A percentile compares a stretch with the other conserved stretches of the same genome.
phyloP scores from a whole-genome alignment of 2,329 filamentous ascomycete genomes.

The Colletotrichum paranaense region DNA sequence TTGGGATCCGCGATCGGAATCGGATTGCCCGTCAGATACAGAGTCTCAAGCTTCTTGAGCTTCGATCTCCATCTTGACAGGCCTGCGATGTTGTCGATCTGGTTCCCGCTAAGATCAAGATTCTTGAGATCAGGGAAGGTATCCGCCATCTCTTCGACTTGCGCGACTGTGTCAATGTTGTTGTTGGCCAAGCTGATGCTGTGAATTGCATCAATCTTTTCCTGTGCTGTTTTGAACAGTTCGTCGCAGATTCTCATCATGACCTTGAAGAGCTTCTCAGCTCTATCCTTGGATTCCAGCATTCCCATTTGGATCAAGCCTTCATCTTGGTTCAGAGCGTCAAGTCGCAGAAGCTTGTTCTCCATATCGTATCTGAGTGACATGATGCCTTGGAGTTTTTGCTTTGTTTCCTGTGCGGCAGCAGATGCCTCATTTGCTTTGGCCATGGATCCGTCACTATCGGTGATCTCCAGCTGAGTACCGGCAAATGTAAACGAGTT shows the following conservation, averaged over 20 bases:
- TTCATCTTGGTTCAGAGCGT: slow-evolving; percentile 78
- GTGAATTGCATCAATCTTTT: slow-evolving; percentile 81
- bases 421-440: slow-evolving; percentile 59
- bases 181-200: slow-evolving; percentile 88
- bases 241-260: slow-evolving; percentile 88
- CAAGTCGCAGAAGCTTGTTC: slow-evolving; percentile 84
- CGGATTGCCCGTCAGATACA: slow-evolving; percentile 83
- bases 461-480: slow-evolving; percentile 66
- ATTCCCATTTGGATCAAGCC: slow-evolving; percentile 80
- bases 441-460: slow-evolving; percentile 55
- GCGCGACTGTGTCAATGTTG: slow-evolving; percentile 76
- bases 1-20: slow-evolving; percentile 70
- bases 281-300: slow-evolving; percentile 76
- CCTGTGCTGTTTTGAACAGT: slow-evolving; percentile 77
- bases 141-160: slow-evolving; percentile 79
- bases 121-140: slow-evolving; percentile 89
- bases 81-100: slow-evolving; percentile 74
- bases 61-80: slow-evolving; percentile 83
- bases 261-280: slow-evolving; percentile 90
- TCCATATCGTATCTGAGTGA: slow-evolving; percentile 77
- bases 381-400: slow-evolving; percentile 77
- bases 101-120: slow-evolving; percentile 88
- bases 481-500: slow-evolving; percentile 78
- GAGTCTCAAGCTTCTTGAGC: slow-evolving; percentile 82
- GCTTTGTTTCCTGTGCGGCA: slow-evolving; percentile 70